Percentiles rank a stretch among this genome's conserved stretches.
Evolutionary conservation across 2,329 filamentous ascomycete species (phyloP).

Genomic region (Periglandula ipomoeae): DNA sequence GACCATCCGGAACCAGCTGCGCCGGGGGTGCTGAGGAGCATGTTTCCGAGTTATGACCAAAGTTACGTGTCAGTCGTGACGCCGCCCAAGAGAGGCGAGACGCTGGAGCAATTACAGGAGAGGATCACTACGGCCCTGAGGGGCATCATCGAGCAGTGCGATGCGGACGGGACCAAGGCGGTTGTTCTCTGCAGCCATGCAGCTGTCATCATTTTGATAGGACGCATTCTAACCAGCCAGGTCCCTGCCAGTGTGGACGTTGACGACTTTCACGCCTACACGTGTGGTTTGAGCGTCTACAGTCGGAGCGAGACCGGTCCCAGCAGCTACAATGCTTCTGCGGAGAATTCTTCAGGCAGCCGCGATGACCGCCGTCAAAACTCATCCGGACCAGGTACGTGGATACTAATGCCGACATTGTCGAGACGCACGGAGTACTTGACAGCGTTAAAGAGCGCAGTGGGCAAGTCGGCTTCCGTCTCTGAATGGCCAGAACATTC

Average conservation of each 20-base stretch:
- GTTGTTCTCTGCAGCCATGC: slow-evolving; percentile 84
- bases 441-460: neutral
- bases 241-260: slow-evolving; percentile 63
- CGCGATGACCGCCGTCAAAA: slow-evolving; percentile 2
- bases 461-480: neutral
- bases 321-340: neutral
- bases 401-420: too few relatives aligned
- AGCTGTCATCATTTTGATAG: slow-evolving; percentile 78
- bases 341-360: neutral
- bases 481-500: neutral
- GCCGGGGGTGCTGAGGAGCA: slow-evolving; percentile 47
- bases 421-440: neutral
- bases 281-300: slow-evolving; percentile 68
- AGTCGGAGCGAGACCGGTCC: slow-evolving; percentile 19
- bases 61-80: slow-evolving; percentile 53
- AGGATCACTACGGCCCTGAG: slow-evolving; percentile 63
- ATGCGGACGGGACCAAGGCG: slow-evolving; percentile 58
- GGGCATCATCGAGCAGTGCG: slow-evolving; percentile 62
- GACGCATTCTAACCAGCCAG: slow-evolving; percentile 67
- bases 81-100: slow-evolving; percentile 67
- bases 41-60: slow-evolving; percentile 57
- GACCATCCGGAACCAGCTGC: slow-evolving; percentile 72
- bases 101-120: slow-evolving; percentile 68
- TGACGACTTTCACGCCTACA: slow-evolving; percentile 80
- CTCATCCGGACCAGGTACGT: slow-evolving; percentile 3